A percentile compares a stretch with the other conserved stretches of the same genome.
Conservation (phyloP, 257 asterid species). For the Solanum chiquidenum region DNA sequence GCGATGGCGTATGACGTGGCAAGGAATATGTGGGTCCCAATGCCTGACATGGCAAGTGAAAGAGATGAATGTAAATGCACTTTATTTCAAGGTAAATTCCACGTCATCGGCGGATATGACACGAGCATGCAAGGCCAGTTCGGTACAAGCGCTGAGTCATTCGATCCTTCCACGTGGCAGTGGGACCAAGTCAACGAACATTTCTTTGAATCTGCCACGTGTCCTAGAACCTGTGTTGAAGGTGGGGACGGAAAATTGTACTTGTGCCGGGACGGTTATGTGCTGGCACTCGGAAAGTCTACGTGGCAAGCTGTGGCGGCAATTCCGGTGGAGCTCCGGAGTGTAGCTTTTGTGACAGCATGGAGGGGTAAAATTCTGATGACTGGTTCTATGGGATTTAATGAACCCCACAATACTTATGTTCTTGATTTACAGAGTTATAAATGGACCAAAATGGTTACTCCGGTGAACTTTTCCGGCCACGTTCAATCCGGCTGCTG, state of each 20-base stretch:
- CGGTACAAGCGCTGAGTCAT: slow-evolving; percentile 33
- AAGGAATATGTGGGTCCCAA: slow-evolving; percentile 24
- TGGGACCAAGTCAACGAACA: slow-evolving; percentile 35
- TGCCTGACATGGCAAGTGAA: slow-evolving; percentile 59
- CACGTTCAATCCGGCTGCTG: slow-evolving; percentile 69
- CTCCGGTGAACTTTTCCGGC: slow-evolving; percentile 34
- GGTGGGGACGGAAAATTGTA: slow-evolving; percentile 21
- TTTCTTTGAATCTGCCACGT: slow-evolving; percentile 22
- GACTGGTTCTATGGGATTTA: slow-evolving; percentile 32
- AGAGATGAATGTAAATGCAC: slow-evolving; percentile 65
- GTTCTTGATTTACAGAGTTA: slow-evolving; percentile 29
- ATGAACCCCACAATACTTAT: slow-evolving; percentile 23
- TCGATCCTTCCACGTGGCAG: slow-evolving; percentile 28
- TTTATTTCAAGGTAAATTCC: slow-evolving; percentile 39
- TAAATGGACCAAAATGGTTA: slow-evolving; percentile 40
- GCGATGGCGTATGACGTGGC: slow-evolving; percentile 56
- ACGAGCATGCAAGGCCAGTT: slow-evolving; percentile 53
- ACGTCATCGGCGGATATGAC: slow-evolving; percentile 62
- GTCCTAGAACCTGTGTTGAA: slow-evolving; percentile 38
- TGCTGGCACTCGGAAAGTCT: slow-evolving; percentile 15
- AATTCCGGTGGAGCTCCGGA: slow-evolving; percentile 22
- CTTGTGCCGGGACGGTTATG: slow-evolving; percentile 11
- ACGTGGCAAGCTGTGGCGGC: slow-evolving; percentile 28
- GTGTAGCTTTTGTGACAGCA: slow-evolving; percentile 23
- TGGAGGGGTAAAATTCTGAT: slow-evolving; percentile 46